Conservation (phyloP, 208 protist genomes). For the Trypanosoma avium region DNA sequence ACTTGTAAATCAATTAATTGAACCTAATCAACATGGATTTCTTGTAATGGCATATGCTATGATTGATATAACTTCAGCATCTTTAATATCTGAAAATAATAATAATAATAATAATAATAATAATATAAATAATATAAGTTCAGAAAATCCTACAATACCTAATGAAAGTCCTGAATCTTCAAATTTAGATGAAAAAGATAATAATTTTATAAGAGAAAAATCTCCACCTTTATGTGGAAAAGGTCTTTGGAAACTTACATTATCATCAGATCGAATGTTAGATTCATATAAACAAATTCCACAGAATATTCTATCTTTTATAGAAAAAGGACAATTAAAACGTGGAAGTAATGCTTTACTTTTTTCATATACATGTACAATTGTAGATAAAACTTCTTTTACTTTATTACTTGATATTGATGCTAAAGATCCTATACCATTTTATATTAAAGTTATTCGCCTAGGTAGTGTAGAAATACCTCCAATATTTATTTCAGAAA, state of each 20-base stretch:
- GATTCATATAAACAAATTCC: constrained; percentile 48
- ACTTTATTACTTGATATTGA: constrained; percentile 46
- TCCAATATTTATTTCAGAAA: constrained; percentile 26
- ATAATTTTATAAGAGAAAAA: background rate
- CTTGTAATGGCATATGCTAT: constrained; percentile 70
- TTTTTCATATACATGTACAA: constrained; percentile 54
- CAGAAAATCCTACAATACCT: background rate
- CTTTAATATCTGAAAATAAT: background rate
- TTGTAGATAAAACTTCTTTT: constrained; percentile 59
- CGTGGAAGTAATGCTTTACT: constrained; percentile 58
- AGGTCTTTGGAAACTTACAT: constrained; percentile 60
- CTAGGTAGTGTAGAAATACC: constrained; percentile 18
- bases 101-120: background rate
- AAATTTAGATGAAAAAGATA: constrained; percentile 8
- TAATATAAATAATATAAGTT: too few relatives aligned
- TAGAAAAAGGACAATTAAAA: constrained; percentile 42
- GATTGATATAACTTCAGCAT: constrained; percentile 28
- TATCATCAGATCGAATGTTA: constrained; percentile 55
- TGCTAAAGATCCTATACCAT: constrained; percentile 42
- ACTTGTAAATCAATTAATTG: constrained; percentile 46
- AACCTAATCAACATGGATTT: constrained; percentile 78
- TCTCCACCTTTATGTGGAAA: constrained; percentile 25
- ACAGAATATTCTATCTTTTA: constrained; percentile 37
- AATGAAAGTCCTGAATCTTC: background rate
- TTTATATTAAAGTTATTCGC: constrained; percentile 37